Evolutionary conservation across 805 yeast species (phyloP), one percentile per base, ranked within the genome.

Genomic region (Metschnikowia koreensis): DNA sequence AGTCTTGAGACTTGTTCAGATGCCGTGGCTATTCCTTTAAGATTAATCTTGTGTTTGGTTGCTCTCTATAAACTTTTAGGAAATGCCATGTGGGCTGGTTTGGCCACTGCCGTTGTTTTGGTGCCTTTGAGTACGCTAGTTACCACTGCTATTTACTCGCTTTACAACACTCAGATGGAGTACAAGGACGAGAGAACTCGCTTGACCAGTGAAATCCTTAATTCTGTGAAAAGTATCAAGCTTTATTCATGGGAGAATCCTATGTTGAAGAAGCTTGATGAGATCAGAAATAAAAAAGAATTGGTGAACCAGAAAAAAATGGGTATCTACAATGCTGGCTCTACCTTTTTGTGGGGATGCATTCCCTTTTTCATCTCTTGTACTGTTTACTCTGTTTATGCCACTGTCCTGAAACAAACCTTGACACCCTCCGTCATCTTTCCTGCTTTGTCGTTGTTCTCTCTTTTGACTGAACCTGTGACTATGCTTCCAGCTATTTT

Each of bases 221-320:
- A 75, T 38, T 76, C 84, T 31, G 81, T 85, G 46, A 86, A 84
- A 60, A 77, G 84, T 48, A 81, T 86, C 57, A 86, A 86, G 60
- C 67, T 86, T 28, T 86, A 84, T 60, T 82, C 87, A 0, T 85
- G 89, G 87, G 92, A 86, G 62, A 68, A 70, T 34, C 86, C 89
- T 27, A 82, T 84, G 83, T 59, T 82, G 37, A 68, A 71, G 17
- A 79, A 77, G 54, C 65, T 86, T 11, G 60, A 70, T 10, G 77
- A 75, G 51, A 74, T 81, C 29, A 77, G 91, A 71, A 82, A 85
- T 58, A 76, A 78, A 49, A 68, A 78, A 54, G 90, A 86, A 62
- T 66, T 86, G 56, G 68, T 65, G 37, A 82, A 80, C 55, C 65
- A 79, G 57, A 71, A 71, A 52, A 77, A 62, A 50, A 81, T 83